Conservation (phyloP, 108 stramenopile species). For the Cylindrotheca fusiformis region DNA sequence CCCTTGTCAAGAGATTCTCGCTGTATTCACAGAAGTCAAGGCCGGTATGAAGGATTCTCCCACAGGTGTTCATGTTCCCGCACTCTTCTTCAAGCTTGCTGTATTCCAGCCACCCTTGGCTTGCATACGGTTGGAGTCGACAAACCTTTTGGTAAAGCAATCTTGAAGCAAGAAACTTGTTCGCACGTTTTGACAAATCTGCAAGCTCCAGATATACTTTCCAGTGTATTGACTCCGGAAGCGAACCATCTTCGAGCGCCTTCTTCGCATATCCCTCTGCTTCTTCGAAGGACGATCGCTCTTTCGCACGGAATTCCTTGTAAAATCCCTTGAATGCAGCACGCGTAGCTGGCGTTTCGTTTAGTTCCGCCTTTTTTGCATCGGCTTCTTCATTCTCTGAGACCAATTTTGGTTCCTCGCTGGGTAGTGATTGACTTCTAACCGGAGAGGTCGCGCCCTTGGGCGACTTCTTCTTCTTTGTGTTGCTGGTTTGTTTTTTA, state of each 20-base stretch:
- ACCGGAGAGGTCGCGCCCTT: neutral
- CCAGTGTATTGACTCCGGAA: conserved; percentile 72
- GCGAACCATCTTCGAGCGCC: conserved; percentile 29
- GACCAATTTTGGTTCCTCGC: too few species aligned
- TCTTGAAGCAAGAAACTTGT: conserved; percentile 70
- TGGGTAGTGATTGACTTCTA: conserved; percentile 4
- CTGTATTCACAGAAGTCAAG: conserved; percentile 75
- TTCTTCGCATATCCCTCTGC: conserved; percentile 62
- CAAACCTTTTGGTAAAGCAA: conserved; percentile 83
- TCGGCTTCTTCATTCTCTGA: conserved; percentile 44
- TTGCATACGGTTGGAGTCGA: conserved; percentile 77
- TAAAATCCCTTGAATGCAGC: conserved; percentile 72
- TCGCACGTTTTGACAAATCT: conserved; percentile 76
- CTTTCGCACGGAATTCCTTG: conserved; percentile 51
- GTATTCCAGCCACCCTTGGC: conserved; percentile 94
- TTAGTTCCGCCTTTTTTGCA: conserved; percentile 44
- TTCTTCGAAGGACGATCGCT: conserved; percentile 45
- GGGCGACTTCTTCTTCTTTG: conserved; percentile 6
- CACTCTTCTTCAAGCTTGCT: conserved; percentile 97
- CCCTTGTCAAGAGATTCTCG: conserved; percentile 83
- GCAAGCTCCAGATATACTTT: conserved; percentile 80
- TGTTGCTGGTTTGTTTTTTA: conserved; percentile 10
- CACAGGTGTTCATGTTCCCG: conserved; percentile 68
- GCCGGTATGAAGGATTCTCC: conserved; percentile 70
- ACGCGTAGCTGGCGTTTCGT: conserved; percentile 47